Evolutionary conservation across 371 early-diverging fungal species (phyloP).

Genomic region (Paraphysoderma sedebokerense): DNA sequence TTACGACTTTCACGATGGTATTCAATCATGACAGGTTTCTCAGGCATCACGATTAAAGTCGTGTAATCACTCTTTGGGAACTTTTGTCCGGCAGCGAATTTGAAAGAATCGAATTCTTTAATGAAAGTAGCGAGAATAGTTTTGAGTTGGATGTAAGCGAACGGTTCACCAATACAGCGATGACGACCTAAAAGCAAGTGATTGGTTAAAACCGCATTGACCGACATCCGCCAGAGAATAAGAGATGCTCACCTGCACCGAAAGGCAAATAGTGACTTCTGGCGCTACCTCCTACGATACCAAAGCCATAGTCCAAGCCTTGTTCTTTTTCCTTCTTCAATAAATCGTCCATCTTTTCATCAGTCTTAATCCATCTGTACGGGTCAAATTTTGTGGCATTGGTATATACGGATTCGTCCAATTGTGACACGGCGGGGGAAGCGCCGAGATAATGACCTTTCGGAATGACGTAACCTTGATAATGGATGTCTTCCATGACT

Average conservation of each 20-base stretch:
- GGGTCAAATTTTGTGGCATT: constrained; percentile 66
- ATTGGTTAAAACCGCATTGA: not conserved
- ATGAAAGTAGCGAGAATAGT: constrained; percentile 66
- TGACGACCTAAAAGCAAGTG: constrained; percentile 45
- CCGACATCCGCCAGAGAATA: not conserved
- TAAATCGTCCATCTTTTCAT: constrained; percentile 9
- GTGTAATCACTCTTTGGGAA: constrained; percentile 78
- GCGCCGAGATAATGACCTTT: constrained; percentile 75
- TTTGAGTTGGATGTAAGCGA: constrained; percentile 91
- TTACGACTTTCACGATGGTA: too few species aligned
- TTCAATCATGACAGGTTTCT: constrained; percentile 36
- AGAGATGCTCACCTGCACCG: constrained; percentile 53
- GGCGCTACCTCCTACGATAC: constrained; percentile 59
- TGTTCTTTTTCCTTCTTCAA: constrained; percentile 8
- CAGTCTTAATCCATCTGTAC: constrained; percentile 46
- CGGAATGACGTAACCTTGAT: constrained; percentile 63
- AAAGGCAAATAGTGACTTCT: constrained; percentile 82
- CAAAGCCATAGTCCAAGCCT: constrained; percentile 61
- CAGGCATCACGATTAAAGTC: constrained; percentile 77
- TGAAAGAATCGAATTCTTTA: constrained; percentile 38
- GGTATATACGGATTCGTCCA: constrained; percentile 57
- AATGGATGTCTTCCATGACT: constrained; percentile 30
- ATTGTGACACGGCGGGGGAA: constrained; percentile 62
- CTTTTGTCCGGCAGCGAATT: constrained; percentile 26
- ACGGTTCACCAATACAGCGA: constrained; percentile 94